Evolutionary conservation across 352 stramenopile genomes (phyloP).

Genomic region (Globisporangium middletonii): DNA sequence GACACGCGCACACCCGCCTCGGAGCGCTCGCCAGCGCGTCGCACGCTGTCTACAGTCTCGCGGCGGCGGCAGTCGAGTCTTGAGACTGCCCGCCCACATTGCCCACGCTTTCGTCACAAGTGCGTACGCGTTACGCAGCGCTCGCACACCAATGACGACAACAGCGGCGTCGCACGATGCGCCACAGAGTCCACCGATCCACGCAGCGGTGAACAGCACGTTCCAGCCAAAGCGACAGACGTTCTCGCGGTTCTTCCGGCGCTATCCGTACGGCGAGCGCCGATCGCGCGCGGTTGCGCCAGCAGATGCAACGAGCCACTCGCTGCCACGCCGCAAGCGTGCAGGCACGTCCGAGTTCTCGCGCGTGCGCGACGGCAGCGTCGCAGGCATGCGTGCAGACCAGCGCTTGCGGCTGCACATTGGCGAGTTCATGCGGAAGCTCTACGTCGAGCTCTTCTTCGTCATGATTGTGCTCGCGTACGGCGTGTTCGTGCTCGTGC

Average conservation of each 20-base stretch:
- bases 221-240: conserved; percentile 57
- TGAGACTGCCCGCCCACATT: no score
- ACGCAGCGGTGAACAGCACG: conserved; percentile 16
- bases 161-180: conserved; percentile 4
- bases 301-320: conserved; percentile 24
- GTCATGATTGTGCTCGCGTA: conserved; percentile 85
- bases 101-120: neutral
- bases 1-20: no score
- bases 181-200: conserved; percentile 12
- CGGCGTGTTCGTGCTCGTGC: conserved; percentile 76
- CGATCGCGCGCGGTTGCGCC: conserved; percentile 56
- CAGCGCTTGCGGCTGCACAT: conserved; percentile 48
- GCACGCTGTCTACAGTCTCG: no score
- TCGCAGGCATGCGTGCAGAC: conserved; percentile 22
- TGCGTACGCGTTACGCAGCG: neutral
- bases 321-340: conserved; percentile 20
- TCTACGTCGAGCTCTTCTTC: conserved; percentile 86
- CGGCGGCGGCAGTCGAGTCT: no score
- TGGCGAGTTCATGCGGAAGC: conserved; percentile 76
- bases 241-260: conserved; percentile 50
- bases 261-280: conserved; percentile 54
- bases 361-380: conserved; percentile 23
- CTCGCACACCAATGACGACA: neutral
- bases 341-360: conserved; percentile 34
- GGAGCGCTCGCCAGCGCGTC: no score